Conservation (phyloP, 108 stramenopile species). For the Cyclostephanos invisitatus region DNA sequence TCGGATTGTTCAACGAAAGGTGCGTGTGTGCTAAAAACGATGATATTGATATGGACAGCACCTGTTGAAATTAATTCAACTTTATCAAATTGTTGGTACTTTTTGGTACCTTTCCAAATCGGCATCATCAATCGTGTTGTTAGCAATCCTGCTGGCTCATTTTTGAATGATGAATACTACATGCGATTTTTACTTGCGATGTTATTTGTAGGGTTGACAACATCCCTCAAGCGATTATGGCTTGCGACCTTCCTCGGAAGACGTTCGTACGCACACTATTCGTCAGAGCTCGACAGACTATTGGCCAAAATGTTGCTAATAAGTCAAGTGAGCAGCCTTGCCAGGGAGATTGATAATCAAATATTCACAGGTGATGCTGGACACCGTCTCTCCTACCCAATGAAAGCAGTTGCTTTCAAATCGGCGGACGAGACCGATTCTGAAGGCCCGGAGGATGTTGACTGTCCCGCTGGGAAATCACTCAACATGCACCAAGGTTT, state of each 20-base stretch:
- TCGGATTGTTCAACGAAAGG: slow-evolving; percentile 48
- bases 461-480: not conserved
- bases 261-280: slow-evolving; percentile 51
- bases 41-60: not conserved
- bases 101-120: not conserved
- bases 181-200: slow-evolving; percentile 48
- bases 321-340: slow-evolving; percentile 51
- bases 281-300: slow-evolving; percentile 53
- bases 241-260: slow-evolving; percentile 63
- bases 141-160: slow-evolving; percentile 53
- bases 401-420: slow-evolving; percentile 5
- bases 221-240: slow-evolving; percentile 65
- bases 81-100: not conserved
- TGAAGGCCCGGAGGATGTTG: slow-evolving; percentile 11
- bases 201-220: slow-evolving; percentile 51
- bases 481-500: slow-evolving; percentile 14
- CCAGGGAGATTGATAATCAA: slow-evolving; percentile 17
- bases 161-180: slow-evolving; percentile 28
- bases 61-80: too few species aligned
- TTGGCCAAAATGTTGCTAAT: slow-evolving; percentile 69
- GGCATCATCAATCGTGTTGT: not conserved
- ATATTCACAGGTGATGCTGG: not conserved
- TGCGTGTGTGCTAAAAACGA: not conserved
- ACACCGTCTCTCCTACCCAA: slow-evolving; percentile 29
- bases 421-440: slow-evolving; percentile 27